Conservation (phyloP, 2,329 filamentous ascomycete genomes). For the Colletotrichum higginsianum region DNA sequence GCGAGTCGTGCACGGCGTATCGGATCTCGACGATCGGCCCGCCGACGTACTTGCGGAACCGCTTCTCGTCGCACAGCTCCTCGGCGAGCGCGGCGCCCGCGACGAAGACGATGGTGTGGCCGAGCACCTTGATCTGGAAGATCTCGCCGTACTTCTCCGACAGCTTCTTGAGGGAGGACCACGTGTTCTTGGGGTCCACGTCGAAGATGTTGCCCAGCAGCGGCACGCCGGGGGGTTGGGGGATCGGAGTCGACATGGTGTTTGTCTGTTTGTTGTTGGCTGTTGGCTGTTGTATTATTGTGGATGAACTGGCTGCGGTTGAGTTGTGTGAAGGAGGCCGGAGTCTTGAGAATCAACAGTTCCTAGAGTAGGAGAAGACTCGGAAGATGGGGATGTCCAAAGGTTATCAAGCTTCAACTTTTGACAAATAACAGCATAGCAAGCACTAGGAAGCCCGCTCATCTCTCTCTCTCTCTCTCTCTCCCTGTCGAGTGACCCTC, state of each 20-base stretch:
- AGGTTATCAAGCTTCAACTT: too few relatives aligned
- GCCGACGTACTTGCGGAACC: slow-evolving; percentile 69
- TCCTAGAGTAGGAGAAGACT: not conserved
- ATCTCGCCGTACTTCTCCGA: slow-evolving; percentile 56
- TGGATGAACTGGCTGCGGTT: too few relatives aligned
- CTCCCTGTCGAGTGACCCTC: not conserved
- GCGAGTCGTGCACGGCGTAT: slow-evolving; percentile 62
- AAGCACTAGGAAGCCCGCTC: too few relatives aligned
- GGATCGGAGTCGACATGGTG: slow-evolving; percentile 54
- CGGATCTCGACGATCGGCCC: slow-evolving; percentile 68
- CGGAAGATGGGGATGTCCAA: too few relatives aligned
- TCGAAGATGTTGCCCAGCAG: slow-evolving; percentile 56
- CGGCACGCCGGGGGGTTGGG: slow-evolving; percentile 53
- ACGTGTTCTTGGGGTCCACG: slow-evolving; percentile 54
- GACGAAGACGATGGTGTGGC: slow-evolving; percentile 57
- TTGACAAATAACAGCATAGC: too few relatives aligned
- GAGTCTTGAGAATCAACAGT: not conserved
- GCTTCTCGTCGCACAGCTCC: slow-evolving; percentile 65
- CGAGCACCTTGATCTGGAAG: slow-evolving; percentile 55
- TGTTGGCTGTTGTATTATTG: not conserved
- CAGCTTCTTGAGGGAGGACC: slow-evolving; percentile 54
- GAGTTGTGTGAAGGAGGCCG: too few relatives aligned
- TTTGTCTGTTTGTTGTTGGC: too few relatives aligned
- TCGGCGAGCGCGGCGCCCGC: slow-evolving; percentile 58
- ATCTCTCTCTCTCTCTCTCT: too few relatives aligned